These are phyloP conservation scores for Botrytis medusae DNA, from an alignment of 2,329 filamentous ascomycete species.

Conservation along the genomic window DNA sequence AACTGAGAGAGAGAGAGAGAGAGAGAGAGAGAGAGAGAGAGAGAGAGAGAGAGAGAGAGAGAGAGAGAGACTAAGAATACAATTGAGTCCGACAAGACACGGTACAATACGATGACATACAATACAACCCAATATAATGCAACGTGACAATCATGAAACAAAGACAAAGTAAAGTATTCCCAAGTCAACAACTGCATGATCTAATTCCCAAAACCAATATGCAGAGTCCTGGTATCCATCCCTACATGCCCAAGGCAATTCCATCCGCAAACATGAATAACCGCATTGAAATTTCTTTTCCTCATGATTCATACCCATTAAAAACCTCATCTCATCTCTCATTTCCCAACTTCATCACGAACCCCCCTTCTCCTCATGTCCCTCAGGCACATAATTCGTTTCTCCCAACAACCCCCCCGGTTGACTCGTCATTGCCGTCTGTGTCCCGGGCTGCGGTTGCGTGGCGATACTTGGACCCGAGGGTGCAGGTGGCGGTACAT, in stretches of 20 bases:
- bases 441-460: constrained; percentile 55
- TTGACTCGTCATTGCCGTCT: constrained; percentile 45
- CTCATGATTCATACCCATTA: neutral
- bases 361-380: constrained; percentile 42
- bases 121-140: no score
- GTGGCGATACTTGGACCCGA: constrained; percentile 56
- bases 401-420: constrained; percentile 56
- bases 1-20: no score
- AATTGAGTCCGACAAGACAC: no score
- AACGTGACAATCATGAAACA: no score
- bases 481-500: constrained; percentile 44
- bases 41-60: no score
- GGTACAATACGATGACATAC: no score
- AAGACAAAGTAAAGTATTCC: no score
- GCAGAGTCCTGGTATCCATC: no score
- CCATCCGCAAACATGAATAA: neutral
- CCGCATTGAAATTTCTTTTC: neutral
- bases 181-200: no score
- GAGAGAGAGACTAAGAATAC: no score
- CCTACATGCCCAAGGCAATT: neutral
- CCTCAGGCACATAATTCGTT: constrained; percentile 68
- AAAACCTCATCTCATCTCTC: neutral
- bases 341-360: neutral
- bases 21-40: no score
- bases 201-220: no score